Percentiles rank a stretch among this genome's conserved stretches.
These are phyloP conservation scores for Leptomonas pyrrhocoris DNA, from an alignment of 208 protist species.

Conservation along the genomic window DNA sequence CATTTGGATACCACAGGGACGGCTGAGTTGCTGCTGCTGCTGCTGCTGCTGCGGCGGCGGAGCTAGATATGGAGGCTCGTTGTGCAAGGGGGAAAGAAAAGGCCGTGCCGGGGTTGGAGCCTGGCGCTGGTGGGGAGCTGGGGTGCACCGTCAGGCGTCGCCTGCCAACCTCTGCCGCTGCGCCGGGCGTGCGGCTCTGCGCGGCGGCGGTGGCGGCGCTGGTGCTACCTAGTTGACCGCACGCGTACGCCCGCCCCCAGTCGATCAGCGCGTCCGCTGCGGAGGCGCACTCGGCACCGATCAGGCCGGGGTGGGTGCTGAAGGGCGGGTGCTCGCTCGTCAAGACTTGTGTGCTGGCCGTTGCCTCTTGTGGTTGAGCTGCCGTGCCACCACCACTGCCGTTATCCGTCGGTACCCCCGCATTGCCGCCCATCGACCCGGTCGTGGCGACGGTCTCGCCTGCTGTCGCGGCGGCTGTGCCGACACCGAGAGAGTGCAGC, in stretches of 20 bases:
- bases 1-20: background rate
- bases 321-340: background rate
- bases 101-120: too few species aligned
- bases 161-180: background rate
- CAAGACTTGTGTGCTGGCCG: background rate
- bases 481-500: conserved; percentile 10
- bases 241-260: conserved; percentile 1
- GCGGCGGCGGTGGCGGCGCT: conserved; percentile 1
- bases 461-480: background rate
- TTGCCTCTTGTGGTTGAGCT: background rate
- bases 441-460: background rate
- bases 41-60: background rate
- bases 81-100: too few species aligned
- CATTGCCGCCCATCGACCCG: background rate
- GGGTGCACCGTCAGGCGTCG: background rate
- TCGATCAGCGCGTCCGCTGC: conserved; percentile 6
- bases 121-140: background rate
- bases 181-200: background rate
- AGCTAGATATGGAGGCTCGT: background rate
- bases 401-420: too few species aligned
- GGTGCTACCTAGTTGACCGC: background rate
- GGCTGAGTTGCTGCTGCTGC: background rate
- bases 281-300: too few species aligned
- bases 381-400: too few species aligned
- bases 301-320: background rate